Conservation (phyloP, 179 eudicot species). For the Pouteria campechiana region DNA sequence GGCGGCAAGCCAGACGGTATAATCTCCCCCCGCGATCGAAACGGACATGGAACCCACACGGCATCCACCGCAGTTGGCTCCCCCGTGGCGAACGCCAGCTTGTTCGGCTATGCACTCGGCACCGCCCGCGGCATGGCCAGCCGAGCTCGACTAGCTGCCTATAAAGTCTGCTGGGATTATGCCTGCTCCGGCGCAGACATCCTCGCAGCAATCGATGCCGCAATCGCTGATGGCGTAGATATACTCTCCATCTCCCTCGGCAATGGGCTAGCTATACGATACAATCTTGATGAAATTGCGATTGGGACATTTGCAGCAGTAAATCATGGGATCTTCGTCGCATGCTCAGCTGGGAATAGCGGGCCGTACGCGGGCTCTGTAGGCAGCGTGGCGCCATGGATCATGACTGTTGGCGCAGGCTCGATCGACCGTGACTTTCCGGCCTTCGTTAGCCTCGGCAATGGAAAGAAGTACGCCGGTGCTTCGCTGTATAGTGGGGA, state of each 20-base stretch:
- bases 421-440: conserved; percentile 37
- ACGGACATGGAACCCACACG: conserved; percentile 86
- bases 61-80: conserved; percentile 66
- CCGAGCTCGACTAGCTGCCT: conserved; percentile 53
- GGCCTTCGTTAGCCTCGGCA: conserved; percentile 21
- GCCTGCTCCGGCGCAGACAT: conserved; percentile 44
- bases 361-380: conserved; percentile 23
- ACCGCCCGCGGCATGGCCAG: conserved; percentile 62
- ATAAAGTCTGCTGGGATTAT: conserved; percentile 41
- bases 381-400: conserved; percentile 36
- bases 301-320: conserved; percentile 33
- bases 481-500: conserved; percentile 15
- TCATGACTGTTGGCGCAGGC: conserved; percentile 37
- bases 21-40: conserved; percentile 31
- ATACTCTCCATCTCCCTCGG: conserved; percentile 48
- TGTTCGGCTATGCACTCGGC: conserved; percentile 48
- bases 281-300: conserved; percentile 23
- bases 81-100: conserved; percentile 26
- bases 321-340: conserved; percentile 25
- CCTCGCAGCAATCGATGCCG: conserved; percentile 45
- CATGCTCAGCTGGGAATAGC: conserved; percentile 32
- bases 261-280: conserved; percentile 10
- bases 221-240: conserved; percentile 50
- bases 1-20: conserved; percentile 3
- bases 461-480: conserved; percentile 23